Evolutionary conservation across 108 stramenopile species (phyloP).

Genomic region (Pseudonitzschia multiseries): DNA sequence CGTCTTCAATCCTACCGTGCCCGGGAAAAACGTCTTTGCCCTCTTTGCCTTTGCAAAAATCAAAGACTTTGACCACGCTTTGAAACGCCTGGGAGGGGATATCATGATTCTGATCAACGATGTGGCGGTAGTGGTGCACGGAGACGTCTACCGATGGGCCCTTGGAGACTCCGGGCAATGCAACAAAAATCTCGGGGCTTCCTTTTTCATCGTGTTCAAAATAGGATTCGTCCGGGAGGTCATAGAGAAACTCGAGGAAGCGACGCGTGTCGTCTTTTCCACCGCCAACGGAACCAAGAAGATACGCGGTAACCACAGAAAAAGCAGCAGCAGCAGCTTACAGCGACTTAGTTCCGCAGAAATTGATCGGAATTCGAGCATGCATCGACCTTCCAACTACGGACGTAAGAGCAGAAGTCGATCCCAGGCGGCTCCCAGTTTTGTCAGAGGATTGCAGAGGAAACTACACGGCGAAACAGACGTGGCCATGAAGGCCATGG

Average conservation of each 20-base stretch:
- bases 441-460: not conserved
- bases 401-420: not conserved
- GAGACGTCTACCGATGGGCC: conserved; percentile 87
- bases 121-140: conserved; percentile 90
- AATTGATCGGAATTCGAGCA: conserved; percentile 43
- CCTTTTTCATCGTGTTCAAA: conserved; percentile 94
- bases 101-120: conserved; percentile 96
- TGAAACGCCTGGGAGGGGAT: conserved; percentile 84
- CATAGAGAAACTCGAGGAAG: conserved; percentile 69
- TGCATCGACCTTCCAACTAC: not conserved
- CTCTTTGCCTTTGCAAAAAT: conserved; percentile 95
- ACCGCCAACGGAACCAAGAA: conserved; percentile 30
- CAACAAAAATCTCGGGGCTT: conserved; percentile 95
- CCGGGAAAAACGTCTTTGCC: conserved; percentile 88
- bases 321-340: conserved; percentile 14
- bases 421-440: not conserved
- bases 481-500: conserved; percentile 20
- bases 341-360: conserved; percentile 31
- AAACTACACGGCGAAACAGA: conserved; percentile 12
- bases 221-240: conserved; percentile 82
- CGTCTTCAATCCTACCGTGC: conserved; percentile 89
- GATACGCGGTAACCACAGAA: not conserved
- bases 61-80: conserved; percentile 81
- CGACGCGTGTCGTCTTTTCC: conserved; percentile 74
- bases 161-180: conserved; percentile 88